These are phyloP conservation scores for Colletotrichum lindemuthianum DNA, from an alignment of 2,329 filamentous ascomycete genomes.

Conservation along the genomic window DNA sequence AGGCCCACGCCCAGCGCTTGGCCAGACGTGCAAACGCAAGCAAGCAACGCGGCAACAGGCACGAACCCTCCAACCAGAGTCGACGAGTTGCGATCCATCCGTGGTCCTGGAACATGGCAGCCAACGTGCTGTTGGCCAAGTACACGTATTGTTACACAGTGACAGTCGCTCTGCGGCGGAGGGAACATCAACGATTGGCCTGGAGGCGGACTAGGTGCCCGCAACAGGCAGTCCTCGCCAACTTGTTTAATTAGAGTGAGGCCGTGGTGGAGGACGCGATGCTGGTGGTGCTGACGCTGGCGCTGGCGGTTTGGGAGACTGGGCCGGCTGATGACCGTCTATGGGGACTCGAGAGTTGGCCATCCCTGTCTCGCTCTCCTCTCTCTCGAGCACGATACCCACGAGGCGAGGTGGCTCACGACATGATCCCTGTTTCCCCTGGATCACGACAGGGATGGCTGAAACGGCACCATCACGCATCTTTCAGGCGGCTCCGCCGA, in stretches of 20 bases:
- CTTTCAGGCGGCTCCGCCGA: conserved; percentile 31
- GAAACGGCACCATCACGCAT: conserved; percentile 34
- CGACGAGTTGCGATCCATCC: conserved; percentile 19
- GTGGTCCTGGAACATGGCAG: conserved; percentile 26
- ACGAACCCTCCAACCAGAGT: neutral
- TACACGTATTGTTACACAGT: neutral
- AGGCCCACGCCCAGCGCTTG: conserved; percentile 16
- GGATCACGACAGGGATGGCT: conserved; percentile 27
- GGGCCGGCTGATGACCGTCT: neutral
- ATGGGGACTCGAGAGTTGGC: neutral
- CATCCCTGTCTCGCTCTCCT: neutral
- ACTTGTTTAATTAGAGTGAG: conserved; percentile 34
- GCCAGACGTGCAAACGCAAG: neutral
- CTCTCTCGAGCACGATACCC: conserved; percentile 3
- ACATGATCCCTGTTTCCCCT: conserved; percentile 20
- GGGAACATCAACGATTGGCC: conserved; percentile 29
- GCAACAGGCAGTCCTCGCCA: conserved; percentile 22
- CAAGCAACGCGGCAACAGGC: neutral
- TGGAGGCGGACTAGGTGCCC: conserved; percentile 17
- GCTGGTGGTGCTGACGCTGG: conserved; percentile 8
- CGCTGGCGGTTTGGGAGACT: too few relatives aligned
- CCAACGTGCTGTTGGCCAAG: conserved; percentile 13
- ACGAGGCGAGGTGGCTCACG: conserved; percentile 6
- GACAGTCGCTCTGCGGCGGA: neutral
- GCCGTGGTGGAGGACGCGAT: conserved; percentile 5